phyloP scores from a whole-genome alignment of 2,329 filamentous ascomycete species.

The Graphilbum fragrans region DNA sequence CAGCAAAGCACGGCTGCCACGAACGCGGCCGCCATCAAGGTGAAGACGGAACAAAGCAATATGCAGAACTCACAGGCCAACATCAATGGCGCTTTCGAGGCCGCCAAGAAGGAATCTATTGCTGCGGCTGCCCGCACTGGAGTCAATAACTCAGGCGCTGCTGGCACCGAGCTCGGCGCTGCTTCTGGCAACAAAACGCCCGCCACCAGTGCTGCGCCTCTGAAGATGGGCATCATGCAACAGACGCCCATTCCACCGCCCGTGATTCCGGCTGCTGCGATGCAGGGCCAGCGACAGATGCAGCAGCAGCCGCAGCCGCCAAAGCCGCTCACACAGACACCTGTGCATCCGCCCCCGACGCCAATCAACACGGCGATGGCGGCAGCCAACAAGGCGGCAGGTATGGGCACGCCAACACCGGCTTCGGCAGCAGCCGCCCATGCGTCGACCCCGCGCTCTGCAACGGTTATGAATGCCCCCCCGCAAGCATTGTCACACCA shows the following conservation, averaged over 20 bases:
- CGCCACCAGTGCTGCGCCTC: background rate
- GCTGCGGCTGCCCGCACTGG: slow-evolving; percentile 13
- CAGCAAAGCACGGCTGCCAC: slow-evolving; percentile 4
- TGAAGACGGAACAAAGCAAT: slow-evolving; percentile 15
- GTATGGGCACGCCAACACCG: slow-evolving; percentile 22
- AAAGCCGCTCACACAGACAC: slow-evolving; percentile 14
- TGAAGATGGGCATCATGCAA: slow-evolving; percentile 4
- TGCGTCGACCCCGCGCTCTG: slow-evolving; percentile 27
- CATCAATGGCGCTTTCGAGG: slow-evolving; percentile 31
- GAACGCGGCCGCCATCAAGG: slow-evolving; percentile 12
- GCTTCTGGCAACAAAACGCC: slow-evolving; percentile 2
- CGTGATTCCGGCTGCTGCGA: slow-evolving; percentile 9
- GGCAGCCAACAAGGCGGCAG: slow-evolving; percentile 19
- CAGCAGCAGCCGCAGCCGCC: slow-evolving; percentile 14
- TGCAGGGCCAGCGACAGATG: slow-evolving; percentile 9
- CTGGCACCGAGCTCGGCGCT: slow-evolving; percentile 1
- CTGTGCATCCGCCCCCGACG: slow-evolving; percentile 18
- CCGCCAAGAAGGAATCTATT: slow-evolving; percentile 30
- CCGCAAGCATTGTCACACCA: slow-evolving; percentile 35
- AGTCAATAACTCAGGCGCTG: slow-evolving; percentile 3
- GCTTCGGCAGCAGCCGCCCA: slow-evolving; percentile 2
- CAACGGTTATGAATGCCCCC: slow-evolving; percentile 24
- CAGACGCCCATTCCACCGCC: slow-evolving; percentile 12
- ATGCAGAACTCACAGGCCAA: slow-evolving; percentile 22
- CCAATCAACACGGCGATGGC: slow-evolving; percentile 37